Conservation (phyloP, 305 asterid genomes). For the Coffea humblotiana region DNA sequence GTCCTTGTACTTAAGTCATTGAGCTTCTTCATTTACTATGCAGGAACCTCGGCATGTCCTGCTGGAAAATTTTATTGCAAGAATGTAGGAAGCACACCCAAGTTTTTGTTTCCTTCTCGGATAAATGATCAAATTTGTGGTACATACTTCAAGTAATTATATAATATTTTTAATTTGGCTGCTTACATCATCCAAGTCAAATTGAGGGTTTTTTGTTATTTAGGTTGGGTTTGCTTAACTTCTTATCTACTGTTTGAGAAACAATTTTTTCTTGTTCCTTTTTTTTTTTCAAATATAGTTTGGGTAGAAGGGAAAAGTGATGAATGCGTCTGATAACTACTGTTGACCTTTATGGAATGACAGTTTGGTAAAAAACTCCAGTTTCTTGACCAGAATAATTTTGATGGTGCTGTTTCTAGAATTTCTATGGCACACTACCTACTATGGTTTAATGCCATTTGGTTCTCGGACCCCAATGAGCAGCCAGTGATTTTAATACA, state of each 20-base stretch:
- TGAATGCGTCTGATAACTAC: background rate
- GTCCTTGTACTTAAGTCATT: background rate
- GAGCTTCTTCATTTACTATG: slow-evolving; percentile 26
- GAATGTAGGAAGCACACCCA: slow-evolving; percentile 80
- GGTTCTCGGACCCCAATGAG: background rate
- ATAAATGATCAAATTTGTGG: slow-evolving; percentile 89
- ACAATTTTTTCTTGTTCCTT: too few relatives aligned
- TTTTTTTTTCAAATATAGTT: too few relatives aligned
- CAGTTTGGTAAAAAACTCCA: too few relatives aligned
- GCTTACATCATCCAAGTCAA: background rate
- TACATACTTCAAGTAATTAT: slow-evolving; percentile 27
- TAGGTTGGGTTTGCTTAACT: background rate
- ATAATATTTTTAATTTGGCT: background rate
- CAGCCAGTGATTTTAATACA: background rate
- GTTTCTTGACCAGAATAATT: background rate
- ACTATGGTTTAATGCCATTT: background rate
- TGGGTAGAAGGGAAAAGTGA: background rate
- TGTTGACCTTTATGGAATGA: background rate
- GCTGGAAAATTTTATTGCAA: slow-evolving; percentile 79
- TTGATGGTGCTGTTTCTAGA: background rate
- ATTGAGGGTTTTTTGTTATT: background rate
- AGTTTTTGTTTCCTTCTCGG: slow-evolving; percentile 74
- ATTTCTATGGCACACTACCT: background rate
- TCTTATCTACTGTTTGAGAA: too few relatives aligned
- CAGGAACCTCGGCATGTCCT: slow-evolving; percentile 96